phyloP scores from a whole-genome alignment of 768 basidiomycete species.

The Hortiboletus campestris region DNA sequence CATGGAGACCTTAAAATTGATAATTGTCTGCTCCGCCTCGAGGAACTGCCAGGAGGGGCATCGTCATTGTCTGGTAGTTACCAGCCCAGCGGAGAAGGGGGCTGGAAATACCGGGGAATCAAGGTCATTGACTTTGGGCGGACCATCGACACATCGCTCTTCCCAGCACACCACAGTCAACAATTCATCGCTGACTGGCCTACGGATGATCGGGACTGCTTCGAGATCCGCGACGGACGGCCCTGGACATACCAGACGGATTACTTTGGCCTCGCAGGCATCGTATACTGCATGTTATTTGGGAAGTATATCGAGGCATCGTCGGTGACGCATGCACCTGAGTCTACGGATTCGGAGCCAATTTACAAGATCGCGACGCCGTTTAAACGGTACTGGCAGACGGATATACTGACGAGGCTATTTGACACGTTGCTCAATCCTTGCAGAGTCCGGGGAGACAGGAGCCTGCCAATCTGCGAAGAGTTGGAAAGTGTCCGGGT shows the following conservation, averaged over 20 bases:
- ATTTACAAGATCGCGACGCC: constrained; percentile 69
- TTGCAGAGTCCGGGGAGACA: constrained; percentile 49
- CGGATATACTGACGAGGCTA: constrained; percentile 75
- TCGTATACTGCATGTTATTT: constrained; percentile 94
- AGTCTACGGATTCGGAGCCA: constrained; percentile 29
- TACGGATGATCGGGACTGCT: constrained; percentile 87
- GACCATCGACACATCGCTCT: constrained; percentile 81
- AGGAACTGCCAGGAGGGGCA: constrained; percentile 71
- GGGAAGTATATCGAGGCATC: constrained; percentile 90
- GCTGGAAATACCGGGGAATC: constrained; percentile 87
- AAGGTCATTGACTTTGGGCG: constrained; percentile 98
- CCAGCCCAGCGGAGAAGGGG: constrained; percentile 71
- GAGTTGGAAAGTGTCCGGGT: constrained; percentile 61
- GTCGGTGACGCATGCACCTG: constrained; percentile 42
- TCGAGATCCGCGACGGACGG: constrained; percentile 78
- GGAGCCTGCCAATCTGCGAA: constrained; percentile 67
- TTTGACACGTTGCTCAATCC: constrained; percentile 91
- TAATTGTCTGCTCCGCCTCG: constrained; percentile 93
- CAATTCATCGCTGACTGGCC: constrained; percentile 86
- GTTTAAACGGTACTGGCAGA: constrained; percentile 96
- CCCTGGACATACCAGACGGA: constrained; percentile 97
- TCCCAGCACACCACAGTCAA: constrained; percentile 64
- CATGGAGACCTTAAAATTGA: constrained; percentile 99
- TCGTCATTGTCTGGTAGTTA: constrained; percentile 76
- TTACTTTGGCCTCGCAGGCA: constrained; percentile 93